Evolutionary conservation across 2,329 filamentous ascomycete genomes (phyloP), one percentile per base, ranked within the genome.

Genomic region (Aspergillus sp.): DNA sequence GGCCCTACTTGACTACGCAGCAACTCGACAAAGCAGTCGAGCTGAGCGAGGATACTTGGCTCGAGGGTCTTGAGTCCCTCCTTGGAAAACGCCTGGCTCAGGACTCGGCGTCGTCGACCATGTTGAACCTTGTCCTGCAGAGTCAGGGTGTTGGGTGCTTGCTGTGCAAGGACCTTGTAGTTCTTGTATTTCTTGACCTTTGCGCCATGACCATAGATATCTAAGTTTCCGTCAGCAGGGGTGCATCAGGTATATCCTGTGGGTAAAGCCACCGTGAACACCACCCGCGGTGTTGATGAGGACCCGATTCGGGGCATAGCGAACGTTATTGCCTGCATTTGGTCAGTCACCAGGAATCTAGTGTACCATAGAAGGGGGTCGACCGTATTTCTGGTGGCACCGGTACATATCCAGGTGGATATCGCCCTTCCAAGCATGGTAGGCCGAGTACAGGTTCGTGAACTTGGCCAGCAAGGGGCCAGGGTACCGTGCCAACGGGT

Each of bases 401-500:
- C 61, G 58, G 45, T 59, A 58, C 30, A 69, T 62, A 36, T 69
- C 64, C 12, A 72, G 20, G 59, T 72, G 70, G 30, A 64, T 58
- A 49, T 69, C 62, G 3, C 70, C 69, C 38, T 55, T 62, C 58
- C 59, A 65, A 42, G 62, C 53, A 53, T 66, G 60, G 48, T 66
- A 69, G 11, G 49, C 57, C n/a, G 44, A 59, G 47, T 67, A 71
- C 41, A 67, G 57, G 65, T 86, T 81, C n/a, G 85, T 86, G 63
- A 88, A 72, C 67, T 84, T 87, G n/a, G 30, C 11, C 9, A 38
- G n/a, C 13, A 48, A 13, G 1, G 45, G 45, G 4, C 45, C 45
- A 1, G 86, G 87, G 62, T 88, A 87, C 57, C 82, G 84, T 17
- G 85, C 81, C 9, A 89, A 74, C 3, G 86, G 86, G 66, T 89